These are phyloP conservation scores for Anthostomella pinea DNA, from an alignment of 2,329 filamentous ascomycete genomes.

Conservation along the genomic window DNA sequence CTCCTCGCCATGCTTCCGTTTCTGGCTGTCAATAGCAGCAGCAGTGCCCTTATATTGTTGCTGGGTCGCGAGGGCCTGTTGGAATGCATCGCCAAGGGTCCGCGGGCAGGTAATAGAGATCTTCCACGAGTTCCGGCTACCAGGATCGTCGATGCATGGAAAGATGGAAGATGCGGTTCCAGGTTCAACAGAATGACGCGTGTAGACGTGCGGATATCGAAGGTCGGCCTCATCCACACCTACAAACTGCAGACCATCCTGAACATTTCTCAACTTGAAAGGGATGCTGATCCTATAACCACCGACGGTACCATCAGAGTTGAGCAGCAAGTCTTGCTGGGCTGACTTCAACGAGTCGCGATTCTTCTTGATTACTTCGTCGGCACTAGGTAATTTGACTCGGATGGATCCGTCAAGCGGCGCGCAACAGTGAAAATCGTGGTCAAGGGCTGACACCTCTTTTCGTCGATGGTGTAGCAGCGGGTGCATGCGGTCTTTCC, in stretches of 20 bases:
- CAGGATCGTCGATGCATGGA: slow-evolving; percentile 85
- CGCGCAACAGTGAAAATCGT: slow-evolving; percentile 54
- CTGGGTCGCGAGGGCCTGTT: slow-evolving; percentile 45
- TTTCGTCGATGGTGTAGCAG: slow-evolving; percentile 49
- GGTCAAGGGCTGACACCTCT: slow-evolving; percentile 54
- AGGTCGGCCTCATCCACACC: slow-evolving; percentile 76
- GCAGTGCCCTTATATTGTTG: slow-evolving; percentile 22
- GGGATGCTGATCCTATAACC: slow-evolving; percentile 61
- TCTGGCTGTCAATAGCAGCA: slow-evolving; percentile 31
- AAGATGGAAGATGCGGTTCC: slow-evolving; percentile 85
- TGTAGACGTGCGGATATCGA: slow-evolving; percentile 89
- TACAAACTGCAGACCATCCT: slow-evolving; percentile 89
- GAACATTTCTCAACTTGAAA: slow-evolving; percentile 70
- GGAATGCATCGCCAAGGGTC: slow-evolving; percentile 76
- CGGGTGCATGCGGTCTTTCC: slow-evolving; percentile 62
- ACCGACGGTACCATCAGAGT: slow-evolving; percentile 34
- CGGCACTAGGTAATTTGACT: slow-evolving; percentile 37
- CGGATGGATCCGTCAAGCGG: slow-evolving; percentile 53
- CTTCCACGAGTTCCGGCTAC: slow-evolving; percentile 80
- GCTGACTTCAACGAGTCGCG: slow-evolving; percentile 35
- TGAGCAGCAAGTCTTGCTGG: slow-evolving; percentile 34
- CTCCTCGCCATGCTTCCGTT: slow-evolving; percentile 40
- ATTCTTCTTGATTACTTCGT: slow-evolving; percentile 31
- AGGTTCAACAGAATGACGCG: slow-evolving; percentile 73
- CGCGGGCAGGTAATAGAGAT: slow-evolving; percentile 82